phyloP scores from a whole-genome alignment of 2,329 filamentous ascomycete genomes.

The Fusarium nematophilum region DNA sequence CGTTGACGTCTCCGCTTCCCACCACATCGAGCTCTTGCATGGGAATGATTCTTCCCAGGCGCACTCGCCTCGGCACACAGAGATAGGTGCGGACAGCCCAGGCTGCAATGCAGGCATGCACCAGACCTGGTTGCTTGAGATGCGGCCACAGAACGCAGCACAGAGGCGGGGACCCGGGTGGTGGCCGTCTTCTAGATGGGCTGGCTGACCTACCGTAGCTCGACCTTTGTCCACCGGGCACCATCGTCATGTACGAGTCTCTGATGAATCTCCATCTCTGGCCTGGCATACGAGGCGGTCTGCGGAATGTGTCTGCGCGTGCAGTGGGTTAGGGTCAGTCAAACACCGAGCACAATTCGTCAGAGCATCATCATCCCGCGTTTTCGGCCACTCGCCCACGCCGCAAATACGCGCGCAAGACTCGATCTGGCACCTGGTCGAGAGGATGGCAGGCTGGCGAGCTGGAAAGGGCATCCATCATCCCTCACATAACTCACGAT shows the following conservation, averaged over 20 bases:
- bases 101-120: conserved; percentile 32
- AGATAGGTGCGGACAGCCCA: conserved; percentile 7
- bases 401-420: not conserved
- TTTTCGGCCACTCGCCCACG: not conserved
- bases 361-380: conserved; percentile 10
- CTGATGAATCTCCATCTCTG: conserved; percentile 6
- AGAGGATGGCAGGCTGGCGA: too few species aligned
- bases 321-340: conserved; percentile 26
- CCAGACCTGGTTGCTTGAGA: conserved; percentile 38
- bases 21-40: conserved; percentile 2
- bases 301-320: conserved; percentile 2
- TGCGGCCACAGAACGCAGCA: conserved; percentile 33
- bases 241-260: conserved; percentile 24
- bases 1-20: not conserved
- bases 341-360: conserved; percentile 6
- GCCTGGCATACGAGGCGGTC: conserved; percentile 22
- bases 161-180: conserved; percentile 12
- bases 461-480: too few species aligned
- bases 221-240: conserved; percentile 23
- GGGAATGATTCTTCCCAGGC: conserved; percentile 6
- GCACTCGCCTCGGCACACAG: conserved; percentile 10
- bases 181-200: conserved; percentile 23
- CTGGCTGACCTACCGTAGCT: conserved; percentile 17
- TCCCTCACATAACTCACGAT: not conserved
- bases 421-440: not conserved